Conservation (phyloP, 1,284 basidiomycete species). For the Amylostereum chailletii region DNA sequence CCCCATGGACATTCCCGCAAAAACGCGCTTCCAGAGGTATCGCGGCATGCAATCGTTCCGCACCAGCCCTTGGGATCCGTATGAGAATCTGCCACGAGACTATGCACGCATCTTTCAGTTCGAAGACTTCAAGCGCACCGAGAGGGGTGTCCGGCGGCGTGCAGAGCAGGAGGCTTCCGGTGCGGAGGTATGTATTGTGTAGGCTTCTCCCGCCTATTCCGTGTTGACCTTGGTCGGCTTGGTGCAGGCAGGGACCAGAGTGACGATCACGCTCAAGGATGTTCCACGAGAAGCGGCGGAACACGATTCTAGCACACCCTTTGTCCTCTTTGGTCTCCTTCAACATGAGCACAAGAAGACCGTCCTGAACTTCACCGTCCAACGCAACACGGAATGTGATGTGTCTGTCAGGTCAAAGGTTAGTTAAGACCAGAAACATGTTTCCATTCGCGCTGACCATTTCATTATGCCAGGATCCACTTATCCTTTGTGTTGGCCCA, state of each 20-base stretch:
- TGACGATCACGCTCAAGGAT: constrained; percentile 65
- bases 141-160: constrained; percentile 62
- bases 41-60: constrained; percentile 89
- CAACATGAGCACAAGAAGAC: constrained; percentile 97
- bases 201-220: background rate
- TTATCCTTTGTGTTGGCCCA: constrained; percentile 86
- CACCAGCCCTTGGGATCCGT: constrained; percentile 96
- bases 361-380: constrained; percentile 88
- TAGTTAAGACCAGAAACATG: constrained; percentile 6
- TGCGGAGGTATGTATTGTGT: constrained; percentile 50
- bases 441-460: too few relatives aligned
- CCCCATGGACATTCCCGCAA: constrained; percentile 79
- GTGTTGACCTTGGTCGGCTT: background rate
- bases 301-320: constrained; percentile 33
- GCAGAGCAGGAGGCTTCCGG: constrained; percentile 50
- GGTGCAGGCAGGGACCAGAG: constrained; percentile 67
- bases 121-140: constrained; percentile 87
- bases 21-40: constrained; percentile 87
- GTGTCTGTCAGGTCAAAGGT: constrained; percentile 89
- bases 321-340: constrained; percentile 78
- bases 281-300: constrained; percentile 51
- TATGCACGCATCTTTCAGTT: constrained; percentile 97
- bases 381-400: constrained; percentile 92
- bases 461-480: constrained; percentile 56
- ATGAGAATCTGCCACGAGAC: constrained; percentile 91